A percentile compares a stretch with the other conserved stretches of the same genome.
phyloP scores from a whole-genome alignment of 306 rosid species.

The Lathyrus sativus region DNA sequence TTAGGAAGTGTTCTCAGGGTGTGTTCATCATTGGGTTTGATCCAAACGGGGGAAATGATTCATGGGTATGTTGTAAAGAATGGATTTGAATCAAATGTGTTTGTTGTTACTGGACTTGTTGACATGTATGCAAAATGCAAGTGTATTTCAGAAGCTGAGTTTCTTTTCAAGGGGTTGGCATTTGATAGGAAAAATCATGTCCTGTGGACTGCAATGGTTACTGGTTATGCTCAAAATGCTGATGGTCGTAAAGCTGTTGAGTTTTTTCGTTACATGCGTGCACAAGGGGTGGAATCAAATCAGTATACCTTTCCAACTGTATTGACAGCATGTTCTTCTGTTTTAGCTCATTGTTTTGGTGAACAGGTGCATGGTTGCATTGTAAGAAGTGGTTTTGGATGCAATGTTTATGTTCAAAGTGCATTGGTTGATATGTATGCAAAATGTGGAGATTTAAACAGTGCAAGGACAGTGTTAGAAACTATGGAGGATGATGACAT shows the following conservation, averaged over 20 bases:
- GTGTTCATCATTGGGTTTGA: slow-evolving; percentile 65
- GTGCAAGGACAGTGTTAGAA: slow-evolving; percentile 58
- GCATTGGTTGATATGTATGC: slow-evolving; percentile 85
- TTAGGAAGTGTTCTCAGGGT: slow-evolving; percentile 71
- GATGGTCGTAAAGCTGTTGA: slow-evolving; percentile 63
- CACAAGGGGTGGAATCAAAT: slow-evolving; percentile 59
- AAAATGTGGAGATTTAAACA: slow-evolving; percentile 66
- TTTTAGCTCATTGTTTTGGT: slow-evolving; percentile 64
- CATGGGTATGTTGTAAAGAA: slow-evolving; percentile 67
- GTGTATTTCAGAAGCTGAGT: slow-evolving; percentile 63
- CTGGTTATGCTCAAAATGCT: slow-evolving; percentile 87
- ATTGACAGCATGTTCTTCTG: slow-evolving; percentile 74
- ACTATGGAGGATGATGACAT: slow-evolving; percentile 70
- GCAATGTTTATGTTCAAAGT: slow-evolving; percentile 78
- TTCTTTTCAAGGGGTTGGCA: slow-evolving; percentile 53
- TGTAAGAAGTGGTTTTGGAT: slow-evolving; percentile 64
- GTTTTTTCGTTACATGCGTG: slow-evolving; percentile 62
- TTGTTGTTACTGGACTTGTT: slow-evolving; percentile 76
- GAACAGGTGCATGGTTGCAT: slow-evolving; percentile 74
- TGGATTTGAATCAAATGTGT: slow-evolving; percentile 54
- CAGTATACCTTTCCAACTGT: slow-evolving; percentile 84
- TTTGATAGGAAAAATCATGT: slow-evolving; percentile 61
- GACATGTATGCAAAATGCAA: slow-evolving; percentile 91
- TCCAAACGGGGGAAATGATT: slow-evolving; percentile 64
- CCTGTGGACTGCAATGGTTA: slow-evolving; percentile 81